These are phyloP conservation scores for Lignosus rhinocerotis DNA, from an alignment of 1,284 basidiomycete genomes.

Conservation along the genomic window DNA sequence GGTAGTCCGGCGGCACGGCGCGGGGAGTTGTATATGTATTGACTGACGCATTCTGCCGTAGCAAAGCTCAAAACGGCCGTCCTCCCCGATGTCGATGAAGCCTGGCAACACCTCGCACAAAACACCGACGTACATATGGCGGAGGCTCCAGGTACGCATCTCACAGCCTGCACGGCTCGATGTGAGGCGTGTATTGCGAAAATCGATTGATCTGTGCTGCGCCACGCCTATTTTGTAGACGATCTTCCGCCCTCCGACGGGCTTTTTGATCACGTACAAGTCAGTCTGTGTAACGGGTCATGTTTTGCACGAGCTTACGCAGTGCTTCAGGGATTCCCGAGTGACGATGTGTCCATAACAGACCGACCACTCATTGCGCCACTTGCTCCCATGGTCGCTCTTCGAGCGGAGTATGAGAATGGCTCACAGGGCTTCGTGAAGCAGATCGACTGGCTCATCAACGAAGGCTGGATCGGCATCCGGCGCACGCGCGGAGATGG, in stretches of 20 bases:
- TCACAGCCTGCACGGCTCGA: too few species aligned
- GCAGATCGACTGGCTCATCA: slow-evolving; percentile 65
- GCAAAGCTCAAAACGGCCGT: slow-evolving; percentile 21
- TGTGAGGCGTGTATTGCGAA: not conserved
- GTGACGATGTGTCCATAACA: slow-evolving; percentile 24
- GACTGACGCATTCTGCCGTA: slow-evolving; percentile 14
- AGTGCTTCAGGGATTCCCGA: slow-evolving; percentile 12
- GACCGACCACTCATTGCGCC: slow-evolving; percentile 53
- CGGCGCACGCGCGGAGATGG: slow-evolving; percentile 65
- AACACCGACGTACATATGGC: slow-evolving; percentile 10
- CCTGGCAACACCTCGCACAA: not conserved
- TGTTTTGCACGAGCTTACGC: not conserved
- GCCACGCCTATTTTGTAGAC: not conserved
- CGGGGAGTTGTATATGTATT: slow-evolving; percentile 4
- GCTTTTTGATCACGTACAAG: slow-evolving; percentile 24
- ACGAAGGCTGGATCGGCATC: slow-evolving; percentile 59
- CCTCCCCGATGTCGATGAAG: slow-evolving; percentile 23
- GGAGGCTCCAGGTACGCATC: slow-evolving; percentile 14
- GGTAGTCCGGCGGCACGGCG: slow-evolving; percentile 3
- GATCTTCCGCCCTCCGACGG: slow-evolving; percentile 14
- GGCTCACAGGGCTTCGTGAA: slow-evolving; percentile 57
- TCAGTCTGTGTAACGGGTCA: not conserved
- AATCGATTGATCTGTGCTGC: not conserved
- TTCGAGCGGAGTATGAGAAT: slow-evolving; percentile 67
- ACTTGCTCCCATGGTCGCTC: slow-evolving; percentile 46